phyloP scores from a whole-genome alignment of 805 yeast species.

The Nakazawaea wyomingensis region DNA sequence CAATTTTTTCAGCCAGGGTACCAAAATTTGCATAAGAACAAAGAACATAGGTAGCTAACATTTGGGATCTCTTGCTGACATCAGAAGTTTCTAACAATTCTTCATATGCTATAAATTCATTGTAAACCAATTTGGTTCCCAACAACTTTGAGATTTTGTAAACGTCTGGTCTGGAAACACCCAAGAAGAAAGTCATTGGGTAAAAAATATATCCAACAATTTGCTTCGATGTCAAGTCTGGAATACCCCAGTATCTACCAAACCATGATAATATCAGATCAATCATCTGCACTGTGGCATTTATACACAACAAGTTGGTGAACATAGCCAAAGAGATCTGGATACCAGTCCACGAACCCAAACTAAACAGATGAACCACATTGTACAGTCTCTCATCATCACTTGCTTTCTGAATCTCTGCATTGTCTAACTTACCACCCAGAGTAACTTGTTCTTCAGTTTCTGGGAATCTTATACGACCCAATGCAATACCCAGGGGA shows the following conservation, averaged over 20 bases:
- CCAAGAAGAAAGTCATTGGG: constrained; percentile 38
- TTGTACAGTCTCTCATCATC: constrained; percentile 35
- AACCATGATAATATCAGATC: constrained; percentile 40
- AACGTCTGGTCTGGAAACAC: constrained; percentile 34
- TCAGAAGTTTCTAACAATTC: constrained; percentile 30
- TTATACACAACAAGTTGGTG: constrained; percentile 40
- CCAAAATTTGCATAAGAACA: constrained; percentile 64
- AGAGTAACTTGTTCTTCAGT: constrained; percentile 47
- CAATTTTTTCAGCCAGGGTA: constrained; percentile 55
- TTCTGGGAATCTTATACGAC: constrained; percentile 59
- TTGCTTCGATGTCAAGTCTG: constrained; percentile 33
- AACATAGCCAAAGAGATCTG: constrained; percentile 37
- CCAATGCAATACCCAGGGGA: constrained; percentile 57
- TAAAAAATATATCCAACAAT: constrained; percentile 35
- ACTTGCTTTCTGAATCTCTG: constrained; percentile 31
- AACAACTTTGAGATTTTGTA: constrained; percentile 29
- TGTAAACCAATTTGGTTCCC: constrained; percentile 19
- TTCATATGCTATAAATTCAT: constrained; percentile 37
- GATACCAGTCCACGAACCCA: constrained; percentile 41
- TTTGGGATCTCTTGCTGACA: constrained; percentile 44
- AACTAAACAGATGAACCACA: constrained; percentile 51
- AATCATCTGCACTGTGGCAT: constrained; percentile 34
- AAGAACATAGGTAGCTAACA: constrained; percentile 55
- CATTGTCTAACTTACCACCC: constrained; percentile 44
- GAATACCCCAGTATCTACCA: constrained; percentile 39